A percentile compares a stretch with the other conserved stretches of the same genome.
Evolutionary conservation across 2,329 filamentous ascomycete species (phyloP).

Genomic region (Trichophyton rubrum): DNA sequence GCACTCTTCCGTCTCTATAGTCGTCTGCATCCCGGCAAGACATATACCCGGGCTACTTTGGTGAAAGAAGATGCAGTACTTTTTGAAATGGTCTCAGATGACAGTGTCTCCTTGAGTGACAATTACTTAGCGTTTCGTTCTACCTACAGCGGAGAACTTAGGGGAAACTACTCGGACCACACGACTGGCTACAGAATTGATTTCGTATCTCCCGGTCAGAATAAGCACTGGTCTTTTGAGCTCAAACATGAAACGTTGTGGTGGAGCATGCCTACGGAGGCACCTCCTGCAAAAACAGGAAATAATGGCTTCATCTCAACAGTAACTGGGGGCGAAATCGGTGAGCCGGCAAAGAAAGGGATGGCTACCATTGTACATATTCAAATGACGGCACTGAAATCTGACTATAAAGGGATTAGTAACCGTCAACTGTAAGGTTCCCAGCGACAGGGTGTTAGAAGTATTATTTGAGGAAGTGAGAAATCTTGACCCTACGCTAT

Average conservation of each 20-base stretch:
- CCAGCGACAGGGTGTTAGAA: not conserved
- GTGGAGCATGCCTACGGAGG: constrained; percentile 1
- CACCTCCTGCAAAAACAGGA: not conserved
- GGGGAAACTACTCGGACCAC: not conserved
- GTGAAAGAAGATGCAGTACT: not conserved
- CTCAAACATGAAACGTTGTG: constrained; percentile 1
- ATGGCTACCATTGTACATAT: not conserved
- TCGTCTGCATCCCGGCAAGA: not conserved
- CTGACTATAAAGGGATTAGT: not conserved
- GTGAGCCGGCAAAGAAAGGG: not conserved
- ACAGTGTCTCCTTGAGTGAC: not conserved
- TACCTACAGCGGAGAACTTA: not conserved
- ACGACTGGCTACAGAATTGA: constrained; percentile 2
- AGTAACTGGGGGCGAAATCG: not conserved
- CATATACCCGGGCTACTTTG: not conserved
- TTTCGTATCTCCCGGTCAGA: not conserved
- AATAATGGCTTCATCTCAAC: not conserved
- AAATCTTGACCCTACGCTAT: too few species aligned
- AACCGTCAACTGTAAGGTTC: not conserved
- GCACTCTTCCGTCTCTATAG: constrained; percentile 3
- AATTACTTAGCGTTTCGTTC: not conserved
- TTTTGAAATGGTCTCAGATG: not conserved
- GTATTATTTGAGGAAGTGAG: not conserved
- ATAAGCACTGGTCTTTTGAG: constrained; percentile 4
- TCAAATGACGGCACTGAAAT: not conserved